Base-by-base conservation (phyloP, 371 early-diverging fungal genomes). In the Neoconidiobolus thromboides region DNA sequence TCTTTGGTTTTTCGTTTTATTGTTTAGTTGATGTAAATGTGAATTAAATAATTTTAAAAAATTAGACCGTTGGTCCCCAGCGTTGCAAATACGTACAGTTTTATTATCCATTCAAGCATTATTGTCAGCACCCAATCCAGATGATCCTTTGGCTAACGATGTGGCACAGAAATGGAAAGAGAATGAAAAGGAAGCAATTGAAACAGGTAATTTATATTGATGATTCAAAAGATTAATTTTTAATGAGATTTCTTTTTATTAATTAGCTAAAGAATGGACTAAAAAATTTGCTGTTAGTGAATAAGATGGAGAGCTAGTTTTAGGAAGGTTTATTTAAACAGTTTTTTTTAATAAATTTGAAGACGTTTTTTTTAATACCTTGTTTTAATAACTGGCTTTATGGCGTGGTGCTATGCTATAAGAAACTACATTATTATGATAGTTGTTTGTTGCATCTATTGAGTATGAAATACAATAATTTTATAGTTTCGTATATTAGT, bases 131-230 rank as follows among this genome's bases (percentile, higher is more conserved):
- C 97, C 93, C 55, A 96, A 96, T 70, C 96, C 96, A 3, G 93
- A 96, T 67, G 98, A 97, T 65, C 98, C 99, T 14, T 79, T 98
- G 15, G 97, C 94, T 50, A 91, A 95, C 68, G 94, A 97, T 63
- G 97, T 98, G 56, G 98, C 99, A n/a, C 89, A 94, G 67, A 88
- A 95, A 64, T 99, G 93, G 93, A 95, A 95, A 72, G 90, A 91
- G 58, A 82, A 99, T 71, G 91, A 90, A 69, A 82, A 82, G 66
- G 84, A 71, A 12, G 97, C 97, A 43, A 92, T 96, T 67, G 78
- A 78, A 43, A 93, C 91, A 53, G 96, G 88, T 79, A 76, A 46
- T 46, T 46, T 26, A 26, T 26, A 46, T 46, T 46, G 6, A 49
- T 12, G 49, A 49, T 49, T 49, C 14, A 12, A 49, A 4, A 49